phyloP scores from a whole-genome alignment of 2,329 filamentous ascomycete genomes.

The Ophiostoma pallidulum region DNA sequence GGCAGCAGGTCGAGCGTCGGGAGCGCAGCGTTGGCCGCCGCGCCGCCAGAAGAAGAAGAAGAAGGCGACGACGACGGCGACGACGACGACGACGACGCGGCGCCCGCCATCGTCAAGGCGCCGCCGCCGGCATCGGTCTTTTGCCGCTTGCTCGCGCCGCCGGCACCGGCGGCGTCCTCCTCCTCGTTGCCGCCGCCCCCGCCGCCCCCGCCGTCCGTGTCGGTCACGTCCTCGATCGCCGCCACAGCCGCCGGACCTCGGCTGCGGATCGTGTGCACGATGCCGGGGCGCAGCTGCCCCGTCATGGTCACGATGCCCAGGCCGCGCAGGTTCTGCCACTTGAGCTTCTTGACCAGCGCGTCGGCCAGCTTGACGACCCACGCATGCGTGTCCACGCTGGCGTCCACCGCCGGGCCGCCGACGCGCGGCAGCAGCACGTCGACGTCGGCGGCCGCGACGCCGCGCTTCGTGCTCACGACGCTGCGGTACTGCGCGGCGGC shows the following conservation, averaged over 20 bases:
- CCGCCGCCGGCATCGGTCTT: slow-evolving; percentile 31
- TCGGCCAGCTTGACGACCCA: slow-evolving; percentile 92
- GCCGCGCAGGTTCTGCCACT: slow-evolving; percentile 89
- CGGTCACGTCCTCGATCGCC: slow-evolving; percentile 29
- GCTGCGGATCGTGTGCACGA: slow-evolving; percentile 20
- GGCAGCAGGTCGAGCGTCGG: slow-evolving; percentile 48
- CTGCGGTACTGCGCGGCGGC: slow-evolving; percentile 74
- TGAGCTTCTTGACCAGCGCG: slow-evolving; percentile 71
- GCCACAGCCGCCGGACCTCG: slow-evolving; percentile 20
- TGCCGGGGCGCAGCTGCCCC: slow-evolving; percentile 46
- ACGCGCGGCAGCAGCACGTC: slow-evolving; percentile 75
- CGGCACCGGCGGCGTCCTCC: slow-evolving; percentile 38
- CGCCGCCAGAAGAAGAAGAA: too few species aligned
- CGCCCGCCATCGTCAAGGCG: slow-evolving; percentile 12
- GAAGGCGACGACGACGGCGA: too few species aligned
- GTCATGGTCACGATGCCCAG: slow-evolving; percentile 90
- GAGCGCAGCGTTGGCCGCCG: slow-evolving; percentile 20
- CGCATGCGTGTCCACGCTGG: slow-evolving; percentile 93
- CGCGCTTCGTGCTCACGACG: slow-evolving; percentile 41
- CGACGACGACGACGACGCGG: slow-evolving; percentile 14
- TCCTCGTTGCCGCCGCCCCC: not conserved
- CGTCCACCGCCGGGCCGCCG: slow-evolving; percentile 63
- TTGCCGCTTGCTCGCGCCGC: slow-evolving; percentile 35
- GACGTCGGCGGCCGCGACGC: slow-evolving; percentile 37
- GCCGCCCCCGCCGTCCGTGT: slow-evolving; percentile 8